Conservation (phyloP, 2,329 filamentous ascomycete genomes). For the Exophiala alcalophila region DNA sequence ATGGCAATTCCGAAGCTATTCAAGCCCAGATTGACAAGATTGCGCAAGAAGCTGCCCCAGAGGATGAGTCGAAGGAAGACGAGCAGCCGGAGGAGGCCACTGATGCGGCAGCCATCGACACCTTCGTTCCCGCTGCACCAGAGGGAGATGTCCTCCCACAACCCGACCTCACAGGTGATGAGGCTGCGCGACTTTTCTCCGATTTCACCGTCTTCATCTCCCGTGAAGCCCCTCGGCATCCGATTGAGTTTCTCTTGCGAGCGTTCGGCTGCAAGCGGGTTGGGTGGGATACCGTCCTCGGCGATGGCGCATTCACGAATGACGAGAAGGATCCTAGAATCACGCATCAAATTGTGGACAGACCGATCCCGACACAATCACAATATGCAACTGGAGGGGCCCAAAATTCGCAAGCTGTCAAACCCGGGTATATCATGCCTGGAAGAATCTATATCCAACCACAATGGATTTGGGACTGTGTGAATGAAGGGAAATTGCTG, state of each 20-base stretch:
- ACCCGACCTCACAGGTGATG: slow-evolving; percentile 64
- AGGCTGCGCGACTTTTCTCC: slow-evolving; percentile 74
- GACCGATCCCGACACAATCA: slow-evolving; percentile 56
- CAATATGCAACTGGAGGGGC: slow-evolving; percentile 44
- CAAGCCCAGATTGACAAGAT: slow-evolving; percentile 64
- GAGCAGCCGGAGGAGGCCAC: slow-evolving; percentile 43
- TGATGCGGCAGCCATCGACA: slow-evolving; percentile 65
- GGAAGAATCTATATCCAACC: slow-evolving; percentile 91
- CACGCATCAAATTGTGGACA: slow-evolving; percentile 94
- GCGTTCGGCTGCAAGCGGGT: slow-evolving; percentile 94
- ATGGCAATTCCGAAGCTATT: slow-evolving; percentile 64
- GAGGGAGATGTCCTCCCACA: slow-evolving; percentile 85
- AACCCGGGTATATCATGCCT: slow-evolving; percentile 72
- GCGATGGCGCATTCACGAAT: slow-evolving; percentile 87
- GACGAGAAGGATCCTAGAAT: slow-evolving; percentile 84
- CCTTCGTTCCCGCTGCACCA: slow-evolving; percentile 79
- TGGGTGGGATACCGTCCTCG: slow-evolving; percentile 88
- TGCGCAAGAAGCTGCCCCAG: slow-evolving; percentile 41
- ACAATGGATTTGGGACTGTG: slow-evolving; percentile 97
- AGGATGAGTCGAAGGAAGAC: slow-evolving; percentile 44
- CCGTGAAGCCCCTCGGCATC: slow-evolving; percentile 84
- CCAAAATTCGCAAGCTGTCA: slow-evolving; percentile 30
- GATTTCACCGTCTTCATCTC: slow-evolving; percentile 90
- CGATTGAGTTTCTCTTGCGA: slow-evolving; percentile 88
- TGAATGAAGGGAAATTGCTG: slow-evolving; percentile 88